Percentiles rank a stretch among this genome's conserved stretches.
phyloP scores from a whole-genome alignment of 1,284 basidiomycete genomes.

The Irpex lacteus region DNA sequence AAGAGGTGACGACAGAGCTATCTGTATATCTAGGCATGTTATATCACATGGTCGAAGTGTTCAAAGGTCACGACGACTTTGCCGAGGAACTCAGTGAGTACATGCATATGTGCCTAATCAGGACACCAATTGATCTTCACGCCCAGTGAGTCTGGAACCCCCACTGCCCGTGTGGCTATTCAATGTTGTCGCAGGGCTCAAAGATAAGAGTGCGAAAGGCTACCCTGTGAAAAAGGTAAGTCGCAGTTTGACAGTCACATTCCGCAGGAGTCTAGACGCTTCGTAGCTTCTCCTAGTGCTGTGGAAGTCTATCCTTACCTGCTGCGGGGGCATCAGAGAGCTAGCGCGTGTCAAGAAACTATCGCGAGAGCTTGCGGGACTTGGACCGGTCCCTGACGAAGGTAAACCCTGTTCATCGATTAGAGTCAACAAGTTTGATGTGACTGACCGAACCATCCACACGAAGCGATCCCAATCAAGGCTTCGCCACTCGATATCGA shows the following conservation, averaged over 20 bases:
- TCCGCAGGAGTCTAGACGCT: constrained; percentile 5
- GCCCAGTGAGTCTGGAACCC: constrained; percentile 88
- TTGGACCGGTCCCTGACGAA: constrained; percentile 64
- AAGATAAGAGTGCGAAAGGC: constrained; percentile 93
- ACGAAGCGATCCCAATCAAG: constrained; percentile 60
- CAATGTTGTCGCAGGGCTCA: constrained; percentile 82
- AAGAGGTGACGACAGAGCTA: constrained; percentile 88
- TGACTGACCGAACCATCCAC: constrained; percentile 5
- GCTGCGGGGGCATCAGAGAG: constrained; percentile 91
- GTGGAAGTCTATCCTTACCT: constrained; percentile 94
- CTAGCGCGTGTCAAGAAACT: constrained; percentile 82
- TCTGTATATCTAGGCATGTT: constrained; percentile 91
- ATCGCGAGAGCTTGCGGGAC: constrained; percentile 78
- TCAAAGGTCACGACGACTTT: constrained; percentile 89
- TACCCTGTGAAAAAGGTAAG: constrained; percentile 94
- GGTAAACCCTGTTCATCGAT: constrained; percentile 35
- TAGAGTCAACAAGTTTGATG: not conserved
- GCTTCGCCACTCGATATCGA: constrained; percentile 88
- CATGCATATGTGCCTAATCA: constrained; percentile 12
- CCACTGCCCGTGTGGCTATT: constrained; percentile 93
- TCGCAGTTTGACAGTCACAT: constrained; percentile 14
- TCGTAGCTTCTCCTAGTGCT: constrained; percentile 85
- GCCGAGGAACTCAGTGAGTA: constrained; percentile 92
- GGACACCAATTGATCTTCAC: constrained; percentile 17
- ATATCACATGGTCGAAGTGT: constrained; percentile 91